Base-by-base conservation (phyloP, 768 basidiomycete genomes). In the Leccinellum luteum region DNA sequence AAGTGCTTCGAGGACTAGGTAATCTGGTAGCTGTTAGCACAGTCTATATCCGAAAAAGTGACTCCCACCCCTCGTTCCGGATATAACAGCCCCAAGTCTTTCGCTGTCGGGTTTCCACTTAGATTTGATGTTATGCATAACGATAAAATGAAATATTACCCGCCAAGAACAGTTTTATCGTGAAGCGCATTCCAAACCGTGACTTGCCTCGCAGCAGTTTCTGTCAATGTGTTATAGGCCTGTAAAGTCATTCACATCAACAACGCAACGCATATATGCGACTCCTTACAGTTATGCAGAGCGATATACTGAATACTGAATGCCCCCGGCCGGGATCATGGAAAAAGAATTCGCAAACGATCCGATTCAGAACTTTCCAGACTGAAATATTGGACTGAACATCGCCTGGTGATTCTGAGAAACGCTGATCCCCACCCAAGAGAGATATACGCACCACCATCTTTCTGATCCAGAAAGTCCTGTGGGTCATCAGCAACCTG, bases 181-280 rank as follows among this genome's bases (percentile, higher is more conserved):
- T 83, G 79, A 21, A 88, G 71, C 48, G 73, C 76, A 19, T 71
- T 66, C 49, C 78, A 78, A 66, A 83, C 81, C n/a, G 55, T 65
- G 17, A 66, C 58, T 51, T 81, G 75, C 12, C 69, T 66, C 1
- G 71, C 69, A 10, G 79, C 76, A 9, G 75, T 75, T 53, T 85
- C 85, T 13, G 75, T 78, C 10, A 88, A 71, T 3, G 83, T 66
- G 58, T 75, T 78, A 69, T 81, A 86, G 12, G 80, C 78, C 86
- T 87, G 48, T 52, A 59, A 17, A 54, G n/a, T 56, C 58, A 25
- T 57, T 68, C 63, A 51, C 58, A 57, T 58, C 52, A 44, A 38
- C 25, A 49, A 57, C 15, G 12, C 17, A 48, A 48, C 62, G 71
- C 70, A 74, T 77, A 69, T 63, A 73, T 66, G 54, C 65, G 28